Conservation (phyloP, 257 asterid species). For the Primulina huaijiensis region DNA sequence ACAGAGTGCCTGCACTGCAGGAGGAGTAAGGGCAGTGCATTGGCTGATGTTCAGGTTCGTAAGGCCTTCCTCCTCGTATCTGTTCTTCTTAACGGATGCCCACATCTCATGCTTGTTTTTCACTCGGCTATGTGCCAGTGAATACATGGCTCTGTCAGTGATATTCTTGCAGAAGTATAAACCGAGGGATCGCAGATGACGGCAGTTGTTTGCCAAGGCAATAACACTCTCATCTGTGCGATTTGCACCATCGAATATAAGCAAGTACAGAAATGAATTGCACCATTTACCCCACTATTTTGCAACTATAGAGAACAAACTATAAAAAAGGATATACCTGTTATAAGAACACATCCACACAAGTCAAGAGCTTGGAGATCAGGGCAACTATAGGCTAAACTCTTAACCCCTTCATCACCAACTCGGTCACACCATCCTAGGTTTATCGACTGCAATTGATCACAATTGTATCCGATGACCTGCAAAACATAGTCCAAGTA, state of each 20-base stretch:
- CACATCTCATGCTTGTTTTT: constrained; percentile 55
- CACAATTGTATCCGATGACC: constrained; percentile 87
- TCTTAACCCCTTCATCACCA: constrained; percentile 86
- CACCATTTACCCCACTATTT: neutral
- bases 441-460: constrained; percentile 68
- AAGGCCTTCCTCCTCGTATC: constrained; percentile 79
- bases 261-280: neutral
- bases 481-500: constrained; percentile 24
- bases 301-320: neutral
- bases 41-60: constrained; percentile 89
- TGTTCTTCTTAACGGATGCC: constrained; percentile 61
- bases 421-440: constrained; percentile 97
- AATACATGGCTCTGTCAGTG: constrained; percentile 87
- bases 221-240: constrained; percentile 74
- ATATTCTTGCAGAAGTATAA: constrained; percentile 88
- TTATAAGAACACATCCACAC: constrained; percentile 91
- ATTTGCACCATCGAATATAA: neutral
- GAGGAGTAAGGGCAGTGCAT: constrained; percentile 97
- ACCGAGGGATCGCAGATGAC: constrained; percentile 71
- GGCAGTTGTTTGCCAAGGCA: constrained; percentile 81
- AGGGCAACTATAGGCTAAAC: constrained; percentile 95
- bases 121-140: constrained; percentile 77
- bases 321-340: constrained; percentile 46
- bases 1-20: constrained; percentile 94
- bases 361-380: constrained; percentile 78